Base-by-base conservation (phyloP, 31 red algal species). In the Odonthalia washingtoniensis region DNA sequence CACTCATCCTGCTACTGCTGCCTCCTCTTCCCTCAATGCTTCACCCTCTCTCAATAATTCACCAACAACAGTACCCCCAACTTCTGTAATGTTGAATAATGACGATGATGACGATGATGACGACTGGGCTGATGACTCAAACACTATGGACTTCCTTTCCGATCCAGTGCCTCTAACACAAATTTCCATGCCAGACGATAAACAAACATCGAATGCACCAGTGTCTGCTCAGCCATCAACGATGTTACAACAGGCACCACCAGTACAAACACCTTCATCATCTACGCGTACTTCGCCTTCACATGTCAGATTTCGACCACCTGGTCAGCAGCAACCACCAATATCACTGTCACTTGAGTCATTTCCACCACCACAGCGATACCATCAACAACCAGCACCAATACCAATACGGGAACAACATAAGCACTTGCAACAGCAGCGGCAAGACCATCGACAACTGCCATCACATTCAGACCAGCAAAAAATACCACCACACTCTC, bases 101-200 rank as follows among this genome's bases (percentile, higher is more conserved):
- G 49, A 57, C 21, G 49, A 57, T 57, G 49, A 57, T 21, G 49
- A 57, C 49, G 90, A 92, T 66, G 90, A 92, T 28, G 90, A 92
- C 46, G 90, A 92, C 46, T 92, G 90, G 90, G 90, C 90, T 41
- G 82, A 86, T 46, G 90, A 92, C 53, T 81, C 84, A 44, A 39
- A 87, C 34, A 70, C 57, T 33, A 92, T 92, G 81, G 90, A 92
- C 53, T 92, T 92, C 41, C 64, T 57, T 14, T 87, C 84, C 3
- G 53, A 87, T 49, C 84, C 84, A 34, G 32, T 74, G 46, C 40
- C 84, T 3, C 72, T 84, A 1, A 70, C 81, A 66, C 82, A 92
- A 37, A 57, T 92, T 49, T 62, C 79, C 35, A 60, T 82, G 40
- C 75, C 78, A 0, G 75, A 81, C 5, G 65, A 12, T 75, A 36